A percentile compares a stretch with the other conserved stretches of the same genome.
These are phyloP conservation scores for Zancudomyces culisetae DNA, from an alignment of 371 early-diverging fungal species.

Conservation along the genomic window DNA sequence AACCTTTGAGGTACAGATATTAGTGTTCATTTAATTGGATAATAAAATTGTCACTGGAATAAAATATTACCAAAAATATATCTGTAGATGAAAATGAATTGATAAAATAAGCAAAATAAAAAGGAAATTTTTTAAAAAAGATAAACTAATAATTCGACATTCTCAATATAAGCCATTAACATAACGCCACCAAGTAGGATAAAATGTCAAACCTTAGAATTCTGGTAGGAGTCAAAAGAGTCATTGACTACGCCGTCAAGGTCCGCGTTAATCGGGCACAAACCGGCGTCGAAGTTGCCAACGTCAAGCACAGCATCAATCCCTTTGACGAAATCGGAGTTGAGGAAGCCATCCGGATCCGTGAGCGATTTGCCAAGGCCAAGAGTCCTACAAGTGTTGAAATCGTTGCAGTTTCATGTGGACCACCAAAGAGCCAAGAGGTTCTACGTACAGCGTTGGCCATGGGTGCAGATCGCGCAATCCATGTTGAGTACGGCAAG, in stretches of 20 bases:
- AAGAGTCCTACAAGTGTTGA: conserved; percentile 31
- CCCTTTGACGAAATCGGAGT: conserved; percentile 97
- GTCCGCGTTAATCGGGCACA: conserved; percentile 82
- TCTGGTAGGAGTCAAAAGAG: conserved; percentile 89
- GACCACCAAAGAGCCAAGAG: conserved; percentile 78
- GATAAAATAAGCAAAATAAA: too few relatives aligned
- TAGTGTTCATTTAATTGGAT: too few relatives aligned
- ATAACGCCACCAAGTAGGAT: too few relatives aligned
- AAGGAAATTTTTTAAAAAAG: too few relatives aligned
- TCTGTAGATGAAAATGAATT: too few relatives aligned
- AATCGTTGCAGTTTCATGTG: conserved; percentile 80
- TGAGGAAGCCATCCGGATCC: conserved; percentile 86
- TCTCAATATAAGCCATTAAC: too few relatives aligned
- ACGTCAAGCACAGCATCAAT: conserved; percentile 96
- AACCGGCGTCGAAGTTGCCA: conserved; percentile 75
- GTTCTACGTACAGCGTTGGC: conserved; percentile 90
- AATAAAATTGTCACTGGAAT: too few relatives aligned
- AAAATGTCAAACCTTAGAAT: conserved; percentile 36
- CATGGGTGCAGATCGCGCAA: conserved; percentile 94
- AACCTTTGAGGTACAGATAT: too few relatives aligned
- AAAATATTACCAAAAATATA: too few relatives aligned
- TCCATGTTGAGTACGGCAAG: conserved; percentile 92
- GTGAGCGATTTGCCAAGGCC: conserved; percentile 55
- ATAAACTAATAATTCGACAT: too few relatives aligned
- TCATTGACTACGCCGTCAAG: conserved; percentile 96